Conservation (phyloP, 257 asterid genomes). For the Solanum bulbocastanum region DNA sequence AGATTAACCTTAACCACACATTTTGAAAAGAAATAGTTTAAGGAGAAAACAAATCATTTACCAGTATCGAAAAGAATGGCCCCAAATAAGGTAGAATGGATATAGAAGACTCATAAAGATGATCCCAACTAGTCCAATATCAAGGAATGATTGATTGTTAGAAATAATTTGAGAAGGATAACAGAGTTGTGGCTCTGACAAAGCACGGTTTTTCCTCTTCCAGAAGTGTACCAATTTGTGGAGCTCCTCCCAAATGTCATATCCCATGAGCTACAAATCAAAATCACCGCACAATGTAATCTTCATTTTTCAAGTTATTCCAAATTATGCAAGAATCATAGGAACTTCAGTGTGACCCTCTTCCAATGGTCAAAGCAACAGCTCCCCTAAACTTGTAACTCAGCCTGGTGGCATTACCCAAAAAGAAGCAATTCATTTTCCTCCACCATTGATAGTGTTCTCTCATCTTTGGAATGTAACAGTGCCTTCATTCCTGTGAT, state of each 20-base stretch:
- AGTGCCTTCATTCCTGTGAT: neutral
- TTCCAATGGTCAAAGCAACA: neutral
- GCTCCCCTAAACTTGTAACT: neutral
- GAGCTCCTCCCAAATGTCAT: neutral
- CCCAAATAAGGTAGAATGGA: neutral
- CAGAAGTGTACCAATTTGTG: neutral
- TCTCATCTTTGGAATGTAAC: neutral
- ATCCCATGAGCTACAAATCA: neutral
- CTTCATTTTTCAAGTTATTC: neutral
- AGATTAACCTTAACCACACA: neutral
- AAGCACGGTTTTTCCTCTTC: neutral
- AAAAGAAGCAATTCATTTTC: neutral
- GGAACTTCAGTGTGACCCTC: neutral
- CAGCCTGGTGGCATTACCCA: neutral
- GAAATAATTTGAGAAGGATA: neutral
- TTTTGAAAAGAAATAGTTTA: neutral
- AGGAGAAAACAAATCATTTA: neutral
- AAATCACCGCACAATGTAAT: neutral
- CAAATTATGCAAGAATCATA: neutral
- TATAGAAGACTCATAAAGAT: neutral
- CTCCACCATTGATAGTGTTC: neutral
- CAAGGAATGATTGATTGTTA: neutral
- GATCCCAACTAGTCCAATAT: neutral
- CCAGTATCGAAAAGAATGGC: neutral
- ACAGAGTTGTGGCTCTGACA: neutral